Evolutionary conservation across 2,329 filamentous ascomycete species (phyloP).

Genomic region (Aspergillus pseudotamarii): DNA sequence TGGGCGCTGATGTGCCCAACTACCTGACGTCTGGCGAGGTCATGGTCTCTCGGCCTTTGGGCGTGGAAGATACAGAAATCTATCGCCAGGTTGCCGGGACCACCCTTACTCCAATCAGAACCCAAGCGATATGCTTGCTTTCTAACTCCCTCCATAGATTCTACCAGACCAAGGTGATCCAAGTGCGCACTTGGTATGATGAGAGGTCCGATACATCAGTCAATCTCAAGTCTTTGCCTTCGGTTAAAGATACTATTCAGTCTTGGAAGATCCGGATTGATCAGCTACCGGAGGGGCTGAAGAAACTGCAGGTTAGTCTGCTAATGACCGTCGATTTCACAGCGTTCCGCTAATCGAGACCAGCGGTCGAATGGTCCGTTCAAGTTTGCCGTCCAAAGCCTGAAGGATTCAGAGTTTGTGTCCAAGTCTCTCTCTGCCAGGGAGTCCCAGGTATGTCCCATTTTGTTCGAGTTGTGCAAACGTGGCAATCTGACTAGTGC

Average conservation of each 20-base stretch:
- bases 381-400: conserved; percentile 58
- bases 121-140: conserved; percentile 75
- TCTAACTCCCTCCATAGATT: conserved; percentile 80
- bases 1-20: conserved; percentile 77
- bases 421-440: conserved; percentile 67
- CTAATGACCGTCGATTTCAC: not conserved
- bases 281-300: conserved; percentile 47
- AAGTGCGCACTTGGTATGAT: conserved; percentile 83
- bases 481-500: conserved; percentile 14
- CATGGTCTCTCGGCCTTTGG: conserved; percentile 78
- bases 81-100: conserved; percentile 79
- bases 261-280: conserved; percentile 74
- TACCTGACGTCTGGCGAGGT: conserved; percentile 82
- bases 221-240: conserved; percentile 60
- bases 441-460: conserved; percentile 41
- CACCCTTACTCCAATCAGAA: conserved; percentile 73
- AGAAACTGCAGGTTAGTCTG: conserved; percentile 34
- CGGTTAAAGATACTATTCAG: conserved; percentile 56
- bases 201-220: conserved; percentile 66
- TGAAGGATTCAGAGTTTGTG: conserved; percentile 71
- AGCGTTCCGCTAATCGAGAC: conserved; percentile 6
- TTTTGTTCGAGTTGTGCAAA: too few species aligned
- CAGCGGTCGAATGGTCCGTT: conserved; percentile 35
- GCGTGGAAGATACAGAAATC: conserved; percentile 76
- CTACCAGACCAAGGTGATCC: conserved; percentile 77